phyloP scores from a whole-genome alignment of 345 rosid genomes.

The Lenwebbia sp. region DNA sequence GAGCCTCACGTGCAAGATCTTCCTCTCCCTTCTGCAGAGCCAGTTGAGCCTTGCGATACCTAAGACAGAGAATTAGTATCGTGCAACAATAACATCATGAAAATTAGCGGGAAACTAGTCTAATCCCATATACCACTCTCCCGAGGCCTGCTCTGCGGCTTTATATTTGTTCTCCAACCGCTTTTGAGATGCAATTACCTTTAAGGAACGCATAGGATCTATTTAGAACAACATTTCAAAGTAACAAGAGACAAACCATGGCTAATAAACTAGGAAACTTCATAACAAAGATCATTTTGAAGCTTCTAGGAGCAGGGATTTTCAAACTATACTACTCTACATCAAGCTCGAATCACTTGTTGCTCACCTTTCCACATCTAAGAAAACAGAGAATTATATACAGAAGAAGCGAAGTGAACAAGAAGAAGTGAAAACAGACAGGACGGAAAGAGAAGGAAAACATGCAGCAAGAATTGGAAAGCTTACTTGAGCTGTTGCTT shows the following conservation, averaged over 20 bases:
- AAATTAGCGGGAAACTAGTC: background rate
- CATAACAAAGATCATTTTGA: background rate
- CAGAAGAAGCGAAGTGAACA: background rate
- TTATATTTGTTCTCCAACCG: slow-evolving; percentile 63
- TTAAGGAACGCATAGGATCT: background rate
- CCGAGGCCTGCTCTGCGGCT: slow-evolving; percentile 61
- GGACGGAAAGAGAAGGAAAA: background rate
- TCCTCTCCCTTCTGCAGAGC: slow-evolving; percentile 79
- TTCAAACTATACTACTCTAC: background rate
- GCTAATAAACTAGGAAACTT: background rate
- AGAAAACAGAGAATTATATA: background rate
- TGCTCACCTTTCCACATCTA: background rate
- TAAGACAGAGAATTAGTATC: slow-evolving; percentile 1
- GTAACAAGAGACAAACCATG: background rate
- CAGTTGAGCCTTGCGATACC: slow-evolving; percentile 75
- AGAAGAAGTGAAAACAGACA: background rate
- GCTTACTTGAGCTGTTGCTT: slow-evolving; percentile 80
- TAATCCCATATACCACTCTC: slow-evolving; percentile 40
- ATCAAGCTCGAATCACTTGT: background rate
- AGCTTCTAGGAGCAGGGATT: background rate
- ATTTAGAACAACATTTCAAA: background rate
- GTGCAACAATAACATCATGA: background rate
- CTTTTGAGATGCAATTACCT: slow-evolving; percentile 81
- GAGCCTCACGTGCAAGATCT: slow-evolving; percentile 85
- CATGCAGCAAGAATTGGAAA: background rate